Conservation (phyloP, 2,329 filamentous ascomycete genomes). For the Aureobasidium sp. region DNA sequence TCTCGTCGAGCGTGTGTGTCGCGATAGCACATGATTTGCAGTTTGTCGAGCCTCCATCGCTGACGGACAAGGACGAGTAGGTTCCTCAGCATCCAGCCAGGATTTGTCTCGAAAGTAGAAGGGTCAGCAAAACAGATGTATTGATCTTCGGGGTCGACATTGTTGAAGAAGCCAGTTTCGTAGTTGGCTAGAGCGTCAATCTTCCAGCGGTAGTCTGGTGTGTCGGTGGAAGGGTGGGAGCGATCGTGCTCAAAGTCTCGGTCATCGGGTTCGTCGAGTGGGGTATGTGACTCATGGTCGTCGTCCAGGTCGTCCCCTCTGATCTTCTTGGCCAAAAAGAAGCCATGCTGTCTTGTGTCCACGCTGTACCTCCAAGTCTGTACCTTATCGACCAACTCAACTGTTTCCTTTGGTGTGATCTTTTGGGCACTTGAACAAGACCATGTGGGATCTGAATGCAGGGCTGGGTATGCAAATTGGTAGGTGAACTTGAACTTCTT, state of each 20-base stretch:
- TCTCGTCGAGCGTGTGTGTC: slow-evolving; percentile 72
- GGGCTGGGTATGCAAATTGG: slow-evolving; percentile 91
- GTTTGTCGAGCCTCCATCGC: slow-evolving; percentile 65
- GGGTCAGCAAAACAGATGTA: slow-evolving; percentile 87
- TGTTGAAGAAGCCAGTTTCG: slow-evolving; percentile 80
- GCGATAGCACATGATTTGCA: slow-evolving; percentile 83
- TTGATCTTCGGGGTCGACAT: slow-evolving; percentile 60
- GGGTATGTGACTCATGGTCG: slow-evolving; percentile 23
- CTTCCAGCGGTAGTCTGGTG: slow-evolving; percentile 65
- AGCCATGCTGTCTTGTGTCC: slow-evolving; percentile 80
- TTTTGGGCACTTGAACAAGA: slow-evolving; percentile 17
- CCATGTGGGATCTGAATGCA: slow-evolving; percentile 85
- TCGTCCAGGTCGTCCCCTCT: slow-evolving; percentile 28
- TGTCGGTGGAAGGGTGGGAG: slow-evolving; percentile 34
- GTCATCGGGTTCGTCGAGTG: slow-evolving; percentile 21
- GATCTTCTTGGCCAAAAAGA: slow-evolving; percentile 84
- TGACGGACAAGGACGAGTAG: slow-evolving; percentile 76
- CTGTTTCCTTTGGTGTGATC: slow-evolving; percentile 63
- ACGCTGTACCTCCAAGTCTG: slow-evolving; percentile 80
- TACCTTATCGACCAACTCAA: slow-evolving; percentile 69
- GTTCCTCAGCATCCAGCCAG: slow-evolving; percentile 90
- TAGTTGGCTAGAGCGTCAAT: slow-evolving; percentile 68
- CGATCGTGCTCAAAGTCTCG: slow-evolving; percentile 30
- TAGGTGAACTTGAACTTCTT: slow-evolving; percentile 99
- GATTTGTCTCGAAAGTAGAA: slow-evolving; percentile 78